Base-by-base conservation (phyloP, 2,329 filamentous ascomycete genomes). In the Colletotrichum neosansevieriae region DNA sequence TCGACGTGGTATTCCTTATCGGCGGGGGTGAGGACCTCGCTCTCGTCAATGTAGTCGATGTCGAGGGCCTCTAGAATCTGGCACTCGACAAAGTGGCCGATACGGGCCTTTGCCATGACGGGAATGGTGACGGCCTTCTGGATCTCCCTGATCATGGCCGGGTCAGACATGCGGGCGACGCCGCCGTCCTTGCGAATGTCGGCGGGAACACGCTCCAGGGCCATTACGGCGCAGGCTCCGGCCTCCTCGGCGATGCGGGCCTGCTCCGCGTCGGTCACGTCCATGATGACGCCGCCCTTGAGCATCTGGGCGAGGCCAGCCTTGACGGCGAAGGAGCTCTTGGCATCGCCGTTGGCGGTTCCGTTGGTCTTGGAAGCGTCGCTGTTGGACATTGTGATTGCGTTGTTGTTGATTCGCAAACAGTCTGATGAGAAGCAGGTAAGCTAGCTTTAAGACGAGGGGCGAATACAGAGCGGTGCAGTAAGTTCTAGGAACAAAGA, bases 201-300 rank as follows among this genome's bases (percentile, higher is more conserved):
- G 75, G 96, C 95, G 58, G 96, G 96, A 57, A 98, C 96, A 72
- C 96, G 92, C 88, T 98, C 96, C 70, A 99, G 91, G 44, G 96
- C 96, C 96, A 99, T 99, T 84, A 99, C 96, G 77, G 96, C 96
- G 74, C 90, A 92, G 71, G 96, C 96, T 71, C 96, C 96, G 70
- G 96, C 94, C 80, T 98, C 94, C 82, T 99, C 96, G 78, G 96
- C 96, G 79, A 99, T 98, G 82, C 93, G 93, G 71, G 96, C 94
- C 85, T 97, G 94, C 77, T 93, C 92, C 29, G 94, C 93, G 79
- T 95, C 93, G 71, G 97, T 94, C 67, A 98, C 96, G 82, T 99
- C 96, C 96, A 99, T 99, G 82, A 99, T 99, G 73, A 99, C 96
- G 76, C 96, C 96, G 79, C 96, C 96, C 87, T 98, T 98, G 82